These are phyloP conservation scores for Penicillium cinerascens DNA, from an alignment of 495 filamentous ascomycete genomes.

Conservation along the genomic window DNA sequence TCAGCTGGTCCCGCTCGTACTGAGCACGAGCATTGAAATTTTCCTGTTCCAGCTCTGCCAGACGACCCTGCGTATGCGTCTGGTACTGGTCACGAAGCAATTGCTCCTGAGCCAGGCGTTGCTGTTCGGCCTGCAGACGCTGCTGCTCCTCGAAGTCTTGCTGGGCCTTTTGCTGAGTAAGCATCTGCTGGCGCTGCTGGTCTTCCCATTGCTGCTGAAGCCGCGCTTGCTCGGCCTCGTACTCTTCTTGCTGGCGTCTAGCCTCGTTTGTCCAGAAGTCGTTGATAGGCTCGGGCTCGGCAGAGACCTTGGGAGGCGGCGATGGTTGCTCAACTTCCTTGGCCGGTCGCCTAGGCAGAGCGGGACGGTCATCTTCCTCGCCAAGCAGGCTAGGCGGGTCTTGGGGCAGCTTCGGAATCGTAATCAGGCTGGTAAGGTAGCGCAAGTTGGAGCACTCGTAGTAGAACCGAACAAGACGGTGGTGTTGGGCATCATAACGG, in stretches of 20 bases:
- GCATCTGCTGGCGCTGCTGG: conserved; percentile 73
- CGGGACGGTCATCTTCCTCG: conserved; percentile 79
- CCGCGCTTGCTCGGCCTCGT: conserved; percentile 85
- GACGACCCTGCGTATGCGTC: conserved; percentile 85
- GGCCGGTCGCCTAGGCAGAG: conserved; percentile 73
- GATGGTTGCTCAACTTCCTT: conserved; percentile 57
- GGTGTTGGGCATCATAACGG: conserved; percentile 91
- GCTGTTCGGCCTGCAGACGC: conserved; percentile 80
- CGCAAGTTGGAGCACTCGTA: conserved; percentile 97
- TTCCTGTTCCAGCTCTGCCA: conserved; percentile 92
- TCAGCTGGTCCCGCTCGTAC: conserved; percentile 92
- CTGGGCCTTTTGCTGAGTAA: conserved; percentile 77
- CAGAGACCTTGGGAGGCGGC: conserved; percentile 62
- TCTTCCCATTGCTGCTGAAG: conserved; percentile 78
- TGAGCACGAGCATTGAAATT: conserved; percentile 92
- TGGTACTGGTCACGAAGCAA: conserved; percentile 81
- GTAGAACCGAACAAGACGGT: conserved; percentile 94
- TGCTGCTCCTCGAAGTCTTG: conserved; percentile 95
- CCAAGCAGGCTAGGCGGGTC: conserved; percentile 85
- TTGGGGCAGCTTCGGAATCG: conserved; percentile 90
- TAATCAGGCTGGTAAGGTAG: conserved; percentile 94
- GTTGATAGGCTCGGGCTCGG: conserved; percentile 89
- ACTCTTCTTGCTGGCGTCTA: conserved; percentile 84
- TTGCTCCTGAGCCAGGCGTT: conserved; percentile 85
- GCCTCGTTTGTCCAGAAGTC: conserved; percentile 98